A percentile compares a stretch with the other conserved stretches of the same genome.
These are phyloP conservation scores for Leptomonas seymouri DNA, from an alignment of 208 protist genomes.

Conservation along the genomic window DNA sequence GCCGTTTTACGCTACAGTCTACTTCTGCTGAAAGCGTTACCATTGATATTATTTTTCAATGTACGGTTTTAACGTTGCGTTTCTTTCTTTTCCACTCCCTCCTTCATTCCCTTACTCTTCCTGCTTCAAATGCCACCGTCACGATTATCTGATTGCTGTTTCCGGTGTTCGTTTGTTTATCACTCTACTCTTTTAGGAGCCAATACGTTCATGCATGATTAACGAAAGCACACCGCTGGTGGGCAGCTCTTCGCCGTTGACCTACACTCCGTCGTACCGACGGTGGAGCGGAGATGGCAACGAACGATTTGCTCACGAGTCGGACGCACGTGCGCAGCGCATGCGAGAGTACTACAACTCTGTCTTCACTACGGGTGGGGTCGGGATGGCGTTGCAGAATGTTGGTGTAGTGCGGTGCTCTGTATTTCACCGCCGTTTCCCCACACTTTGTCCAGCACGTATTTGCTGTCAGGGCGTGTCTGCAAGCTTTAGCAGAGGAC, in stretches of 20 bases:
- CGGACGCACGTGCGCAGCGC: conserved; percentile 2
- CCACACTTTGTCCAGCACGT: conserved; percentile 15
- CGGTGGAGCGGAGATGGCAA: neutral
- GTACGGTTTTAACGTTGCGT: no score
- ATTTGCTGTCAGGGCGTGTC: conserved; percentile 49
- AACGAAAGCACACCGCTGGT: conserved; percentile 29
- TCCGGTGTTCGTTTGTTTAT: neutral
- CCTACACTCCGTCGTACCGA: conserved; percentile 10
- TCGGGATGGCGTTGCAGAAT: conserved; percentile 41
- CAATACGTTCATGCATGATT: conserved; percentile 20
- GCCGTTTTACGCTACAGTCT: no score
- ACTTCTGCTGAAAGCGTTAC: no score
- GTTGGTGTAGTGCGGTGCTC: conserved; percentile 39
- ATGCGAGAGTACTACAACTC: conserved; percentile 33
- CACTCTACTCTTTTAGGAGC: conserved; percentile 6
- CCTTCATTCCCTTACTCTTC: neutral
- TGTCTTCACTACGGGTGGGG: conserved; percentile 39
- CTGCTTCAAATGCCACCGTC: neutral
- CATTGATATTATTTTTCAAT: no score
- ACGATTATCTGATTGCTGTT: neutral
- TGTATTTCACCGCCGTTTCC: conserved; percentile 32
- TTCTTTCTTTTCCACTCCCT: no score
- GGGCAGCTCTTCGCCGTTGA: conserved; percentile 12
- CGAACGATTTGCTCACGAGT: neutral
- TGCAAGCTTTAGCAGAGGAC: conserved; percentile 35